Evolutionary conservation across 2,329 filamentous ascomycete genomes (phyloP).

Genomic region (Penicillium sp.): DNA sequence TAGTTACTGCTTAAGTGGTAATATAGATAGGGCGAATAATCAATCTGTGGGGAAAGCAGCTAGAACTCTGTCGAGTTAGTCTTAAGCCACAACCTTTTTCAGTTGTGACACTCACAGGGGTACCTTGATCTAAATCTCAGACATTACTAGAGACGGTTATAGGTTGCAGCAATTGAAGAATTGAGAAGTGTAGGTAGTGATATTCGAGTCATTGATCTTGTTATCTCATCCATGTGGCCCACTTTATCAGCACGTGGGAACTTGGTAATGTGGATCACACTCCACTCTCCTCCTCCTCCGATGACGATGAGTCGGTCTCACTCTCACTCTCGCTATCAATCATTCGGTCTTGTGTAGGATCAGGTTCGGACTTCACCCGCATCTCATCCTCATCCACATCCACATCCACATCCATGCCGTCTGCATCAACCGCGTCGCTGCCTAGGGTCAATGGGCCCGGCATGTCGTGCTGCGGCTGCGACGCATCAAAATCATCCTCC

Average conservation of each 20-base stretch:
- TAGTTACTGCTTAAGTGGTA: too few relatives aligned
- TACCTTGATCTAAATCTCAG: neutral
- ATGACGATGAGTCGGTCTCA: neutral
- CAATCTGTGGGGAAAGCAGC: neutral
- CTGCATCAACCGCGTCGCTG: constrained; percentile 26
- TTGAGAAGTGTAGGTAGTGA: neutral
- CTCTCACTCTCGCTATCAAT: constrained; percentile 2
- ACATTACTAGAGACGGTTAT: too few relatives aligned
- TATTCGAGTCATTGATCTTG: neutral
- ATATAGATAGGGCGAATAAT: neutral
- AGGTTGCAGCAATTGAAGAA: too few relatives aligned
- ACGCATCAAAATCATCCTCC: constrained; percentile 29
- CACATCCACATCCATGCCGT: constrained; percentile 22
- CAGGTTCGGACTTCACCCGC: constrained; percentile 10
- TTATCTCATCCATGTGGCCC: neutral
- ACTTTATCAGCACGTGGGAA: neutral
- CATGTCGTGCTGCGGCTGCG: constrained; percentile 10
- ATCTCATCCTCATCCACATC: constrained; percentile 9
- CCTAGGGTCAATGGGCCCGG: constrained; percentile 28
- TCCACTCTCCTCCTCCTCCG: neutral
- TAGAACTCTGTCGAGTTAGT: neutral
- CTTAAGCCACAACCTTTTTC: neutral
- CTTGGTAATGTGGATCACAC: neutral
- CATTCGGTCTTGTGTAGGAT: constrained; percentile 14
- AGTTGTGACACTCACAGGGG: neutral